These are phyloP conservation scores for Ogataea saltuana DNA, from an alignment of 805 yeast genomes.

Conservation along the genomic window DNA sequence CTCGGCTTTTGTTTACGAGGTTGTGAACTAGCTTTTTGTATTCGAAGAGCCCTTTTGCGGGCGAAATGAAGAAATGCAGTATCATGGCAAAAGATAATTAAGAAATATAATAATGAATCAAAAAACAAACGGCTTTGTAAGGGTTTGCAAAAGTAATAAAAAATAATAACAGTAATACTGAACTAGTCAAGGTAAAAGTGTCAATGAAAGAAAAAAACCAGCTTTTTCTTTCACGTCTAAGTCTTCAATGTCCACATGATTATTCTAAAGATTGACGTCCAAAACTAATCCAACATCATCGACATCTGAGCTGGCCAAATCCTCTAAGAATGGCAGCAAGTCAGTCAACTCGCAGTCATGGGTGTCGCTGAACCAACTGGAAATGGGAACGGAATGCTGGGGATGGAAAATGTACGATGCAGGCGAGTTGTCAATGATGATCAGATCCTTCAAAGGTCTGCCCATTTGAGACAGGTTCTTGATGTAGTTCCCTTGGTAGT, in stretches of 20 bases:
- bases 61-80: slow-evolving; percentile 1
- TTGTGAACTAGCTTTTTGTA: too few species aligned
- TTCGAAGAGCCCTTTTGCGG: too few species aligned
- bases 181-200: slow-evolving; percentile 4
- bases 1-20: too few species aligned
- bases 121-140: neutral
- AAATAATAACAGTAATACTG: neutral
- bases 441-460: slow-evolving; percentile 79
- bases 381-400: slow-evolving; percentile 94
- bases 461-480: slow-evolving; percentile 94
- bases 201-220: slow-evolving; percentile 8
- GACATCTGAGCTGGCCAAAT: slow-evolving; percentile 69
- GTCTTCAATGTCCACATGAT: slow-evolving; percentile 29
- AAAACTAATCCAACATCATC: slow-evolving; percentile 84
- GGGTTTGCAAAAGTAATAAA: neutral
- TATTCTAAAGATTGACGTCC: slow-evolving; percentile 55
- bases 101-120: slow-evolving; percentile 3
- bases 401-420: slow-evolving; percentile 98
- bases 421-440: slow-evolving; percentile 95
- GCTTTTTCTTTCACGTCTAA: slow-evolving; percentile 5
- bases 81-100: slow-evolving; percentile 1
- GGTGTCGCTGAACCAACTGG: slow-evolving; percentile 97
- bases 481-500: slow-evolving; percentile 91
- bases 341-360: slow-evolving; percentile 96
- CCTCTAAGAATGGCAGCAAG: slow-evolving; percentile 86